phyloP scores from a whole-genome alignment of 768 basidiomycete genomes.

The Kwoniella sp. region DNA sequence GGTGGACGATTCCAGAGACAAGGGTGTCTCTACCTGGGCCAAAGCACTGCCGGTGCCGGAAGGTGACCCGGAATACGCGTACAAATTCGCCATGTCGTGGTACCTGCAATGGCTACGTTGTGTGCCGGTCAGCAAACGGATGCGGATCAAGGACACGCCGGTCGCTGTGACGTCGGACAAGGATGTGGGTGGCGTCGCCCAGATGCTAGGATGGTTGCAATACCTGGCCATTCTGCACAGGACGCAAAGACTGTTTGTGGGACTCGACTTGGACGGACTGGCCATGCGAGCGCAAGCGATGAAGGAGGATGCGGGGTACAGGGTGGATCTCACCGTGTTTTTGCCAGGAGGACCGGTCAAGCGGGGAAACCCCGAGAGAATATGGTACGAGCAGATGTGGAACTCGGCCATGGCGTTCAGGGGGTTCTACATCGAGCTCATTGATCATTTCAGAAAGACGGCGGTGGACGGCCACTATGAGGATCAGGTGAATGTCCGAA shows the following conservation, averaged over 20 bases:
- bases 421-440: not conserved
- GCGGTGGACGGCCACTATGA: not conserved
- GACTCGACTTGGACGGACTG: constrained; percentile 14
- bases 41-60: no score
- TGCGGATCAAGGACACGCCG: not conserved
- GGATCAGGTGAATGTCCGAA: constrained; percentile 5
- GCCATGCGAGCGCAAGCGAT: constrained; percentile 8
- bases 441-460: not conserved
- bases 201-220: constrained; percentile 13
- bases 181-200: not conserved
- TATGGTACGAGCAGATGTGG: constrained; percentile 1
- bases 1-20: not conserved
- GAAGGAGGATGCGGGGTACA: constrained; percentile 4
- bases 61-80: not conserved
- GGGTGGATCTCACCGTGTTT: constrained; percentile 20
- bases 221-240: constrained; percentile 7
- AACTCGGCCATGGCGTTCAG: constrained; percentile 1
- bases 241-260: constrained; percentile 6
- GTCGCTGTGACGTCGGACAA: constrained; percentile 2
- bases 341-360: constrained; percentile 6
- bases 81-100: constrained; percentile 5
- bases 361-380: not conserved
- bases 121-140: not conserved
- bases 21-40: constrained; percentile 2
- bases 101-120: constrained; percentile 10